Evolutionary conservation across 805 yeast species (phyloP).

Genomic region (Torulaspora franciscae): DNA sequence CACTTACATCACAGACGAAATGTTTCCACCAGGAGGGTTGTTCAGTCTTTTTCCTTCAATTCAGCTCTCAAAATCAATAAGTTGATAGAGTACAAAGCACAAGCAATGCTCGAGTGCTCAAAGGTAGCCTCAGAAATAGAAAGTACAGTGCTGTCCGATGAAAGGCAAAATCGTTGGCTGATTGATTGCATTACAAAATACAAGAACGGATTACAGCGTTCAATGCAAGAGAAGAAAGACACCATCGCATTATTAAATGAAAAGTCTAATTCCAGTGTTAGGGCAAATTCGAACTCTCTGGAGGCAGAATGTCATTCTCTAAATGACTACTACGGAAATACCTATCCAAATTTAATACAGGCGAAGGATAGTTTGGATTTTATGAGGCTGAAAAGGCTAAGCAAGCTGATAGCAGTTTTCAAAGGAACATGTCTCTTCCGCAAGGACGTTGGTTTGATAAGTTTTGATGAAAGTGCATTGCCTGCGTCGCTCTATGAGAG

Average conservation of each 20-base stretch:
- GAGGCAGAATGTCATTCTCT: constrained; percentile 9
- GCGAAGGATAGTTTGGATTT: constrained; percentile 14
- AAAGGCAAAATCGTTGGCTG: constrained; percentile 5
- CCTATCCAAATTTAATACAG: constrained; percentile 23
- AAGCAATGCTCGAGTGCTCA: constrained; percentile 20
- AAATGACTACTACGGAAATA: constrained; percentile 28
- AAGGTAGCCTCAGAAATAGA: constrained; percentile 18
- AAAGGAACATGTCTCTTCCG: constrained; percentile 14
- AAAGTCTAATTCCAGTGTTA: no score
- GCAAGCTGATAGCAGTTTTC: constrained; percentile 20
- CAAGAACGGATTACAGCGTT: constrained; percentile 9
- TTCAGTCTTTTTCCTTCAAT: constrained; percentile 28
- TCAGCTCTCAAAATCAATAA: constrained; percentile 28
- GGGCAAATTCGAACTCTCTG: not conserved
- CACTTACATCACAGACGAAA: constrained; percentile 4
- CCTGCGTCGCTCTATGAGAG: constrained; percentile 4
- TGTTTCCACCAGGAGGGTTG: constrained; percentile 6
- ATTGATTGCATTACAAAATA: constrained; percentile 6
- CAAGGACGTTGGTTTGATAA: constrained; percentile 12
- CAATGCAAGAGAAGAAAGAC: constrained; percentile 5
- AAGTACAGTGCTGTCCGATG: not conserved
- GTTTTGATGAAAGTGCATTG: constrained; percentile 1
- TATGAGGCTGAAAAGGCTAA: constrained; percentile 18
- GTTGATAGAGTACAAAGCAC: constrained; percentile 26
- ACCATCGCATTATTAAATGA: not conserved